phyloP scores from a whole-genome alignment of 139 green algal species.

The Chlamydomonas sphaeroides region DNA sequence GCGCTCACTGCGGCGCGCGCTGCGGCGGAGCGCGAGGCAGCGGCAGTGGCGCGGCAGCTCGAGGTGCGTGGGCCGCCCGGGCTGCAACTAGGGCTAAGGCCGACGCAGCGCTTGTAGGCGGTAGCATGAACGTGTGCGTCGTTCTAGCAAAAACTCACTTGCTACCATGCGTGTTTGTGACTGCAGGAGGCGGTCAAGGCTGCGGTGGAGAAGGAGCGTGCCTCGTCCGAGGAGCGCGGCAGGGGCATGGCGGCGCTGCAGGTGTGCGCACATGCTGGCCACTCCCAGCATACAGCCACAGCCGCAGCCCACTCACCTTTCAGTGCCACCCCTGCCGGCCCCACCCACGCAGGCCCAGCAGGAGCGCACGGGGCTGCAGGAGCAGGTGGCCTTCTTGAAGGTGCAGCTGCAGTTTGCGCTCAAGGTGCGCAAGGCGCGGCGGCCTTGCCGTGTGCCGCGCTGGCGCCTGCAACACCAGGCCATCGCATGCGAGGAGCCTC shows the following conservation, averaged over 20 bases:
- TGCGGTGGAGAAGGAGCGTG: conserved; percentile 36
- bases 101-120: too few species aligned
- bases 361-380: conserved; percentile 42
- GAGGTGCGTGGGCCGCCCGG: conserved; percentile 34
- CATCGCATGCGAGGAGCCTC: too few species aligned
- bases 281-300: not conserved
- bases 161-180: too few species aligned
- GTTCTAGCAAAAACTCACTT: too few species aligned
- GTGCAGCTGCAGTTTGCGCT: conserved; percentile 65
- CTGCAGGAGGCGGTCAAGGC: conserved; percentile 7
- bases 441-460: too few species aligned
- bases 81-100: too few species aligned
- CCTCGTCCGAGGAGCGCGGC: conserved; percentile 46
- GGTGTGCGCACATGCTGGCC: not conserved
- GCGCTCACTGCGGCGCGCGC: conserved; percentile 31
- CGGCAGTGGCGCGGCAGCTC: conserved; percentile 18
- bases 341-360: conserved; percentile 5
- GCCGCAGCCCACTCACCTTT: not conserved
- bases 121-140: too few species aligned
- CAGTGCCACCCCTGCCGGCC: not conserved
- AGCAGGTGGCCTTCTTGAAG: conserved; percentile 69
- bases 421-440: conserved; percentile 26
- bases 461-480: too few species aligned
- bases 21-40: conserved; percentile 23
- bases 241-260: conserved; percentile 29